phyloP scores from a whole-genome alignment of 2,329 filamentous ascomycete genomes.

The Blumeriella jaapii region DNA sequence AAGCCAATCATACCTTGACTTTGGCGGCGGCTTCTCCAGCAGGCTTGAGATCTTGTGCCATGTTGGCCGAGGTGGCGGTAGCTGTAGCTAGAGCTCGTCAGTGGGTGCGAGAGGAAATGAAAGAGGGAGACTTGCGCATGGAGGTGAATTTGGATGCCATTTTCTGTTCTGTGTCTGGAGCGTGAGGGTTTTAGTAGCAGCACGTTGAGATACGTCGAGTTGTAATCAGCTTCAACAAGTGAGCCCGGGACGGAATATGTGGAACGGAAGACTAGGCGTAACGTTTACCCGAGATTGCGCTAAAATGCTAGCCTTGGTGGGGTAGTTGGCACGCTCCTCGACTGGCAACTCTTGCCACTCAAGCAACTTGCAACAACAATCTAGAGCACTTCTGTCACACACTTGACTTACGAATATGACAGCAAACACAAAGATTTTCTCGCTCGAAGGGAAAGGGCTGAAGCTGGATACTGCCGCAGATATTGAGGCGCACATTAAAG shows the following conservation, averaged over 20 bases:
- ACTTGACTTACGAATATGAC: too few species aligned
- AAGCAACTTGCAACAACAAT: too few species aligned
- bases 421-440: conserved; percentile 58
- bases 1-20: conserved; percentile 18
- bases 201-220: conserved; percentile 6
- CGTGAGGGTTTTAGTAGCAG: conserved; percentile 15
- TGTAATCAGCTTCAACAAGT: too few species aligned
- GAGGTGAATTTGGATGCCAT: conserved; percentile 22
- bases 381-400: background rate
- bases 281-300: too few species aligned
- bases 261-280: too few species aligned
- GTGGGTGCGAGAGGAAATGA: background rate
- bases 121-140: conserved; percentile 20
- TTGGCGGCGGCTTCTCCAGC: conserved; percentile 16
- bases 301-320: too few species aligned
- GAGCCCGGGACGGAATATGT: too few species aligned
- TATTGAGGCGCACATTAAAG: conserved; percentile 71
- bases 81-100: conserved; percentile 15
- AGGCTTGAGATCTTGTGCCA: conserved; percentile 21
- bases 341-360: too few species aligned
- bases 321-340: too few species aligned
- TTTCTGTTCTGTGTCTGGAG: conserved; percentile 12
- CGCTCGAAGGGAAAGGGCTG: conserved; percentile 80
- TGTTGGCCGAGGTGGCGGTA: conserved; percentile 21
- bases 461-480: conserved; percentile 86